A percentile compares a stretch with the other conserved stretches of the same genome.
Evolutionary conservation across 1,284 basidiomycete species (phyloP).

Genomic region (Porodaedalea pini): DNA sequence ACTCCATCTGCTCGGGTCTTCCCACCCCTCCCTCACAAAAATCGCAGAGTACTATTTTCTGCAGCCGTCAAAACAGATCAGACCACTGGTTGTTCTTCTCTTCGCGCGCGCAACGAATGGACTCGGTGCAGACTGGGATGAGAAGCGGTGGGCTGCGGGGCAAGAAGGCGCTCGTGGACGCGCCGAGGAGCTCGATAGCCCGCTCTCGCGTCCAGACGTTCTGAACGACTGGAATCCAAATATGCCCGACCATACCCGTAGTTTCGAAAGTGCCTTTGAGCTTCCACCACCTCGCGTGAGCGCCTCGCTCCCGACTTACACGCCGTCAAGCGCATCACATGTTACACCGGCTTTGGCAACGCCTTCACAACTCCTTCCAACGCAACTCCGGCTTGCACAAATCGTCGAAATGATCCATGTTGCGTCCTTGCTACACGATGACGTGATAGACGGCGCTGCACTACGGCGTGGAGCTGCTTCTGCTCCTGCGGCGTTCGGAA

Average conservation of each 20-base stretch:
- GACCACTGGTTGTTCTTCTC: conserved; percentile 87
- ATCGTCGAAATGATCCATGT: conserved; percentile 99
- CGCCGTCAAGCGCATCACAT: conserved; percentile 39
- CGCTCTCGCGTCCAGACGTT: conserved; percentile 68
- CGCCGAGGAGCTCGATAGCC: conserved; percentile 55
- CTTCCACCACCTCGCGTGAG: conserved; percentile 39
- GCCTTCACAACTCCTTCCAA: conserved; percentile 59
- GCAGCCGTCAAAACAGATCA: conserved; percentile 84
- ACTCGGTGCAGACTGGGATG: conserved; percentile 52
- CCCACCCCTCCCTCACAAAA: conserved; percentile 82
- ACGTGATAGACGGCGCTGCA: conserved; percentile 86
- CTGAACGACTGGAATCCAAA: conserved; percentile 84
- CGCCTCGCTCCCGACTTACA: conserved; percentile 34
- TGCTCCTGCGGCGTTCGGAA: conserved; percentile 88
- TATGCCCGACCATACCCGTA: conserved; percentile 66
- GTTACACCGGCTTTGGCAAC: conserved; percentile 30
- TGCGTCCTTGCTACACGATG: conserved; percentile 93
- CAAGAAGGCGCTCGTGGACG: conserved; percentile 40
- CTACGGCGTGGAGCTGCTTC: conserved; percentile 80
- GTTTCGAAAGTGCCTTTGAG: conserved; percentile 47
- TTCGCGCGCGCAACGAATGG: conserved; percentile 91
- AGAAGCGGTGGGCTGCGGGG: conserved; percentile 45
- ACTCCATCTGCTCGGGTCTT: conserved; percentile 79
- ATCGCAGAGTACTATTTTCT: conserved; percentile 95
- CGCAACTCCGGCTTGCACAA: conserved; percentile 89